Base-by-base conservation (phyloP, 305 asterid species). In the Fraxinus nigra region DNA sequence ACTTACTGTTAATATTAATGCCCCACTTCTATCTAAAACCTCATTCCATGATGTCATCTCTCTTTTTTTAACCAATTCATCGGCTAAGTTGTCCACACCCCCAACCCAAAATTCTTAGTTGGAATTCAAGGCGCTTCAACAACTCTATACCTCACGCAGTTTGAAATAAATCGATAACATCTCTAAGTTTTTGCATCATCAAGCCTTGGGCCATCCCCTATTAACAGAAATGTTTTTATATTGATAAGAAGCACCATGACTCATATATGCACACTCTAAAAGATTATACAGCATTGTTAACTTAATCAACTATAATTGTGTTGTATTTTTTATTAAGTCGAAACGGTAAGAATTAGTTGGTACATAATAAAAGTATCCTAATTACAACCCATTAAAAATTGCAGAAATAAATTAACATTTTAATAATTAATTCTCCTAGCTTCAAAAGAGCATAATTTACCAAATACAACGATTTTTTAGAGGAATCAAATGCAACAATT, bases 391-490 rank as follows among this genome's bases (percentile, higher is more conserved):
- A 16, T 11, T 70, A 70, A 70, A 32, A 32, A 32, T 4, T 70
- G 75, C 24, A 5, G 24, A 70, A 1, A 30, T 32, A 32, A 32
- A 70, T 30, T 4, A 32, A 30, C 4, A 70, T 33, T 16, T 9
- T 7, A 22, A 10, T 13, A 33, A 26, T 16, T 5, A 83, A 59
- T 56, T 59, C 24, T 14, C 14, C 51, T 73, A 37, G 16, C 78
- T 76, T 51, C 13, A 46, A 77, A 84, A 73, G 83, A 79, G 40
- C 82, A 61, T 9, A 48, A 14, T 7, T 5, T 16, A 28, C 28
- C 82, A 30, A 46, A 37, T 20, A 14, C 26, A 26, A 83, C 33
- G 63, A 0, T 22, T 65, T 63, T 22, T 65, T 65, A 7, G 18
- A 65, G 34, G 34, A 65, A 65, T 65, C 73, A 67, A 72, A 33